These are phyloP conservation scores for Lyophyllum shimeji DNA, from an alignment of 768 basidiomycete genomes.

Conservation along the genomic window DNA sequence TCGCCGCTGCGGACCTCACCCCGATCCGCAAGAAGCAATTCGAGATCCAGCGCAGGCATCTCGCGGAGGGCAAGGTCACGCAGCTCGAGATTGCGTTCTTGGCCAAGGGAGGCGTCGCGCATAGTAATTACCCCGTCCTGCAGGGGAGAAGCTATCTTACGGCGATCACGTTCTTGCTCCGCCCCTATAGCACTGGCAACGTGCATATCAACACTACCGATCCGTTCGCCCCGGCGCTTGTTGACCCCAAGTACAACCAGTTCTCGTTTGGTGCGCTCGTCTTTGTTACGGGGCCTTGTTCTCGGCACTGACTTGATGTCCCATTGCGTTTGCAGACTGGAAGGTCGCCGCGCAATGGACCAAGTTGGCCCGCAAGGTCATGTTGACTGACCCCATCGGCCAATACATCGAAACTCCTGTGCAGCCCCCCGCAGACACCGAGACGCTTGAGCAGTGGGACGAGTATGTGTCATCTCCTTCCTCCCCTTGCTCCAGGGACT, in stretches of 20 bases:
- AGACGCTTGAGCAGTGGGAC: slow-evolving; percentile 16
- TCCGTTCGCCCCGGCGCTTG: slow-evolving; percentile 15
- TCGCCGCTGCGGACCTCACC: slow-evolving; percentile 7
- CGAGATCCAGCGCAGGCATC: slow-evolving; percentile 13
- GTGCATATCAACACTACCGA: slow-evolving; percentile 21
- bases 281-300: background rate
- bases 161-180: slow-evolving; percentile 14
- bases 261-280: slow-evolving; percentile 11
- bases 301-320: background rate
- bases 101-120: slow-evolving; percentile 10
- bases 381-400: slow-evolving; percentile 11
- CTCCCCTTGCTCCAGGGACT: background rate
- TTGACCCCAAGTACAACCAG: slow-evolving; percentile 18
- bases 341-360: slow-evolving; percentile 12
- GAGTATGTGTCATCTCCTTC: slow-evolving; percentile 7
- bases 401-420: slow-evolving; percentile 9
- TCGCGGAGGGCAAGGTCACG: slow-evolving; percentile 14
- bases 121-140: slow-evolving; percentile 8
- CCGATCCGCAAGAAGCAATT: slow-evolving; percentile 16
- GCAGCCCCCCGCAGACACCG: slow-evolving; percentile 10
- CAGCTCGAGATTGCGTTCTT: slow-evolving; percentile 12
- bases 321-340: slow-evolving; percentile 2
- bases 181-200: slow-evolving; percentile 16
- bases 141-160: slow-evolving; percentile 16
- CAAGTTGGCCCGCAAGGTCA: slow-evolving; percentile 8